A percentile compares a stretch with the other conserved stretches of the same genome.
Conservation (phyloP, 148 eudicot genomes). For the Camellia sinensis region DNA sequence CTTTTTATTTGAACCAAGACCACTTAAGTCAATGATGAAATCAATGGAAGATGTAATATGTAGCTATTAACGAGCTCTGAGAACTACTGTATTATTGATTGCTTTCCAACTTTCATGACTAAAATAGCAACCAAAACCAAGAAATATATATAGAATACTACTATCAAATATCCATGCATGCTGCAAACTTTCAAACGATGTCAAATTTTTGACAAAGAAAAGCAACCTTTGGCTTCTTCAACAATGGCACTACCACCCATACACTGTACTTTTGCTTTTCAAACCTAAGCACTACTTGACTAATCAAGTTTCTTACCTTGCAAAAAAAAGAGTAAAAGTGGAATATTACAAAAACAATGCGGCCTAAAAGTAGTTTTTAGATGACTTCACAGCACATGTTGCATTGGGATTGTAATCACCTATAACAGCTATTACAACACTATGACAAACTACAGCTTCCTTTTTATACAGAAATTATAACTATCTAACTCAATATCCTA, state of each 20-base stretch:
- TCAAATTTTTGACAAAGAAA: constrained; percentile 5
- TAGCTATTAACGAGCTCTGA: no score
- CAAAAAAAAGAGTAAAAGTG: background rate
- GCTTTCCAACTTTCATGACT: background rate
- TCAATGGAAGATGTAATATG: no score
- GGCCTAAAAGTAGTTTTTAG: background rate
- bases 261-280: constrained; percentile 2
- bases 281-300: no score
- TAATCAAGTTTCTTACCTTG: background rate
- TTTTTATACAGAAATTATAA: no score
- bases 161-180: background rate
- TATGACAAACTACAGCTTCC: no score
- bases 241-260: background rate
- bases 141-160: background rate
- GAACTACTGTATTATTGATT: background rate
- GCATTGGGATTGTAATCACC: background rate
- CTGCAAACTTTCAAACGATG: background rate
- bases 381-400: background rate
- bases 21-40: no score
- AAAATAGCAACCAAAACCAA: background rate
- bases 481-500: no score
- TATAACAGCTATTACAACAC: background rate
- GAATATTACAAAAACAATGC: background rate
- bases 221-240: background rate
- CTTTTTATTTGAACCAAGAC: no score